These are phyloP conservation scores for Candida endomychidarum DNA, from an alignment of 805 yeast genomes.

Conservation along the genomic window DNA sequence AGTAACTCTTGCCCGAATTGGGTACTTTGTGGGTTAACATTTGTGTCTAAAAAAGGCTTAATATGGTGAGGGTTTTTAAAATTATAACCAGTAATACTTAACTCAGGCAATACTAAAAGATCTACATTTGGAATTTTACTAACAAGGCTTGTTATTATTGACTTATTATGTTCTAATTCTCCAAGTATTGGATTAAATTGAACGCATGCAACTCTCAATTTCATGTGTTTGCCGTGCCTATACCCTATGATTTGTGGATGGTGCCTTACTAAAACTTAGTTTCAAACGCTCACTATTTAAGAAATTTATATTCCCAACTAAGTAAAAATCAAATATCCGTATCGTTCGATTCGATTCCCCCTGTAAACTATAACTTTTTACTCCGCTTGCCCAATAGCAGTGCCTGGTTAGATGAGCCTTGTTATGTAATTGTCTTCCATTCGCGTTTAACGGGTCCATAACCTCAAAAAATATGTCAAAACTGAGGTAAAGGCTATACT, in stretches of 20 bases:
- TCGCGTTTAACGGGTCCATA: constrained; percentile 2
- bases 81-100: constrained; percentile 83
- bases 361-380: background rate
- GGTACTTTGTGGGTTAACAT: constrained; percentile 44
- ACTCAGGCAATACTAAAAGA: constrained; percentile 76
- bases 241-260: no score
- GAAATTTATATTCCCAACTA: no score
- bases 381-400: background rate
- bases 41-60: constrained; percentile 56
- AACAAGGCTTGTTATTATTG: constrained; percentile 45
- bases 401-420: constrained; percentile 1
- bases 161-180: constrained; percentile 51
- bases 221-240: no score
- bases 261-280: no score
- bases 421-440: background rate
- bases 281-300: no score
- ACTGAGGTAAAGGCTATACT: background rate
- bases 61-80: constrained; percentile 50
- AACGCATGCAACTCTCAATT: constrained; percentile 58
- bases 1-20: constrained; percentile 60
- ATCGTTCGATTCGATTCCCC: background rate
- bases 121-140: constrained; percentile 38
- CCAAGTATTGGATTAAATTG: constrained; percentile 71
- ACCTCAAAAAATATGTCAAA: constrained; percentile 7
- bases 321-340: no score